These are phyloP conservation scores for Phaeosphaeria sp. DNA, from an alignment of 2,329 filamentous ascomycete genomes.

Conservation along the genomic window DNA sequence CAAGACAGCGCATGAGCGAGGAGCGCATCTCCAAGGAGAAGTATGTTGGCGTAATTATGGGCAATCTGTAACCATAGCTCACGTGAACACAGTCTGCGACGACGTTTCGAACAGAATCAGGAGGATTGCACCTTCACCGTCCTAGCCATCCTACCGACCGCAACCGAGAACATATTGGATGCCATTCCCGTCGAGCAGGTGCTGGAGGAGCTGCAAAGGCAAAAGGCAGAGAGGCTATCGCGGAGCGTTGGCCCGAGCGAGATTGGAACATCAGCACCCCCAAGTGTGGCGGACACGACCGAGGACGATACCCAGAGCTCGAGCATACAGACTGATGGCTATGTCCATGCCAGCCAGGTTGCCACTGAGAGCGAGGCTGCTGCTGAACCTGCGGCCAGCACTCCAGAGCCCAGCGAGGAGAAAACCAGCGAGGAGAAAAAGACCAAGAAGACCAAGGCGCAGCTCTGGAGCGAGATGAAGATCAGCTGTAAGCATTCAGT, in stretches of 20 bases:
- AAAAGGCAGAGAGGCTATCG: conserved; percentile 77
- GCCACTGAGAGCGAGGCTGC: conserved; percentile 57
- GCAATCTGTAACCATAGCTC: conserved; percentile 3
- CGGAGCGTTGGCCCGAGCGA: conserved; percentile 65
- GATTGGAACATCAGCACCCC: conserved; percentile 62
- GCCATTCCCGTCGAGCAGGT: conserved; percentile 91
- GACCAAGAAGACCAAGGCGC: conserved; percentile 82
- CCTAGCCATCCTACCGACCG: conserved; percentile 90
- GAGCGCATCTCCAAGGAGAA: conserved; percentile 97
- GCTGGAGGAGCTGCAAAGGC: conserved; percentile 90
- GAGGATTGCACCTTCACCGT: conserved; percentile 99
- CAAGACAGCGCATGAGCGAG: conserved; percentile 93
- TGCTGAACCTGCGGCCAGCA: conserved; percentile 40
- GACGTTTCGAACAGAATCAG: conserved; percentile 98
- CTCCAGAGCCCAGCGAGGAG: conserved; percentile 51
- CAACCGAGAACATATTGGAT: conserved; percentile 86
- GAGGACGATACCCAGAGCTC: conserved; percentile 83
- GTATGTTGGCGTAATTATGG: conserved; percentile 58
- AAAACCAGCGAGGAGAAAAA: conserved; percentile 52
- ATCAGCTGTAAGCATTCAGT: conserved; percentile 75
- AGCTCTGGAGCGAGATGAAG: conserved; percentile 97
- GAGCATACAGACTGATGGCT: conserved; percentile 81
- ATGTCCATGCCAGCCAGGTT: conserved; percentile 81
- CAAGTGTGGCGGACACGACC: conserved; percentile 65
- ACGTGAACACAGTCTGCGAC: conserved; percentile 71